Percentiles rank a stretch among this genome's conserved stretches.
These are phyloP conservation scores for Sugiyamaella marilandica DNA, from an alignment of 805 yeast genomes.

Conservation along the genomic window DNA sequence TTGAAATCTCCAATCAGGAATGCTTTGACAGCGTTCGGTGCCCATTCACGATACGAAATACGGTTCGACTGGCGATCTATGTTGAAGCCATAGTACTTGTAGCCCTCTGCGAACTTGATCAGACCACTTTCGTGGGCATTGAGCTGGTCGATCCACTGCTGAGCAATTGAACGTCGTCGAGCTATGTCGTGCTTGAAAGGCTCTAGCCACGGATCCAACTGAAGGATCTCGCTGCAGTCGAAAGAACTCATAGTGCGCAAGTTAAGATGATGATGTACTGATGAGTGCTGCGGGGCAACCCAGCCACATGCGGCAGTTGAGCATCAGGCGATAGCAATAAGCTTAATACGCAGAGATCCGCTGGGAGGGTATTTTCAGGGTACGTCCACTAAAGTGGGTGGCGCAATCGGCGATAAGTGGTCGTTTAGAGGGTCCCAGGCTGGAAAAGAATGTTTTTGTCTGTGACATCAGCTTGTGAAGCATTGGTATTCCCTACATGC, in stretches of 20 bases:
- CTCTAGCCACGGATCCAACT: conserved; percentile 79
- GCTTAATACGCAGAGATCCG: no score
- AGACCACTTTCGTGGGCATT: conserved; percentile 61
- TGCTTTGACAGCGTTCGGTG: conserved; percentile 78
- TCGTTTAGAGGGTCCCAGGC: no score
- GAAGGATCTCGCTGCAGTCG: conserved; percentile 37
- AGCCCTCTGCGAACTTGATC: conserved; percentile 67
- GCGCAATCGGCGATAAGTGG: no score
- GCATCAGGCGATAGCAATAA: neutral
- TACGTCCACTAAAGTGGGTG: no score
- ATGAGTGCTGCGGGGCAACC: neutral
- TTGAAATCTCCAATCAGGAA: conserved; percentile 91
- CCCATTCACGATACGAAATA: conserved; percentile 74
- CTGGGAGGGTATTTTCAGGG: no score
- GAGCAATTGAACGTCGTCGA: conserved; percentile 61
- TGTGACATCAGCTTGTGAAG: no score
- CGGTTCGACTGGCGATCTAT: conserved; percentile 47
- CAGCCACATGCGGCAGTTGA: conserved; percentile 5
- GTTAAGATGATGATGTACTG: neutral
- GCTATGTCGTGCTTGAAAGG: conserved; percentile 68
- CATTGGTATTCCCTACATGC: no score
- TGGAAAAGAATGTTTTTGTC: no score
- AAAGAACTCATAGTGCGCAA: neutral
- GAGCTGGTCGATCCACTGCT: conserved; percentile 56
- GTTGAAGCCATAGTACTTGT: conserved; percentile 72